Base-by-base conservation (phyloP, 306 rosid species). In the Astragalus membranaceus region DNA sequence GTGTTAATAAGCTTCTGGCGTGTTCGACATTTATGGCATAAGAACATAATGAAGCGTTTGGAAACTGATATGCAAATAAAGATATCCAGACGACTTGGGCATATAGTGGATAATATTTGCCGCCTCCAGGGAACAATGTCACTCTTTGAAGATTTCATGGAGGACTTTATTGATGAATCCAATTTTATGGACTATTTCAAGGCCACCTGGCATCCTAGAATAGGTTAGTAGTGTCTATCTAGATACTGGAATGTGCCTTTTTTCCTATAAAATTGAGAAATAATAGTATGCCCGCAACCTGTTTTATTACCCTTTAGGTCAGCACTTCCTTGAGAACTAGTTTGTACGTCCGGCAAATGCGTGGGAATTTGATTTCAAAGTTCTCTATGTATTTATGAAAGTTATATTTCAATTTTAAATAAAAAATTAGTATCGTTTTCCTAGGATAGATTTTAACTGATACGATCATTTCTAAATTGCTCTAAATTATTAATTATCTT, bases 131-230 rank as follows among this genome's bases (percentile, higher is more conserved):
- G 84, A 72, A 74, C 73, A 0, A 26, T 78, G 60, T 57, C 73
- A 62, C 86, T 88, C 73, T 87, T 86, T 80, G 96, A 84, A 79
- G 88, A 81, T 81, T 81, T 93, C 60, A 73, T 85, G 75, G 84
- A 87, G 74, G 94, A 93, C 76, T 82, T 88, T 64, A 60, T 88
- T 57, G 92, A 92, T 48, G 87, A 88, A 55, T 71, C 85, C 55
- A 81, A 84, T 42, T 93, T 90, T 68, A 68, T 85, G 88, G 93
- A 93, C 74, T 93, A 93, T 83, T 90, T 88, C 76, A 90, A 82
- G 91, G 88, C 97, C 37, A 84, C 86, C 12, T 90, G 97, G 98
- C 76, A 78, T 85, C 93, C 97, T 12, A 87, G 92, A 82, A 70
- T 85, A 75, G 93, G 98, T 90, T 60, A 57, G 95, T 81, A 55